phyloP scores from a whole-genome alignment of 306 rosid species.

The Erythrophleum fordii region DNA sequence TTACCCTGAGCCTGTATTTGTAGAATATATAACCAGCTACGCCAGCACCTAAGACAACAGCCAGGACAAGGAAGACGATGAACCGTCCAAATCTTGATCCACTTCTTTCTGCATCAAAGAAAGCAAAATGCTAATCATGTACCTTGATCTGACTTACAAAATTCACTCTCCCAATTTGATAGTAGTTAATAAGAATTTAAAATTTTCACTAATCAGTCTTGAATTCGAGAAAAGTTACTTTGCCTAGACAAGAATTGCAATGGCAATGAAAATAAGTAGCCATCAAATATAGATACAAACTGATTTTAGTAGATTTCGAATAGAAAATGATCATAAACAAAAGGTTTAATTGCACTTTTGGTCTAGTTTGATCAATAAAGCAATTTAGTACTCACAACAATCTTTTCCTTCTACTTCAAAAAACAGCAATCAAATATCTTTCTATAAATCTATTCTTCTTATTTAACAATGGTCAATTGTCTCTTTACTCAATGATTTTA shows the following conservation, averaged over 20 bases:
- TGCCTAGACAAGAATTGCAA: background rate
- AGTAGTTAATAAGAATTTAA: background rate
- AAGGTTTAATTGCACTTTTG: background rate
- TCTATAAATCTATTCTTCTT: background rate
- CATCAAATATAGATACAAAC: background rate
- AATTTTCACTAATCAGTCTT: background rate
- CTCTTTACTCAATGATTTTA: background rate
- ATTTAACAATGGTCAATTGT: background rate
- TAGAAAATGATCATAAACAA: background rate
- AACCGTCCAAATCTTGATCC: slow-evolving; percentile 68
- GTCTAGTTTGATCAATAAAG: background rate
- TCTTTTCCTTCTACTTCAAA: background rate
- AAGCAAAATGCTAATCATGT: slow-evolving; percentile 25
- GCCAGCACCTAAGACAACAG: slow-evolving; percentile 67
- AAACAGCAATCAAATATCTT: background rate
- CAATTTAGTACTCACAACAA: background rate
- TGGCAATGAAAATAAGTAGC: background rate
- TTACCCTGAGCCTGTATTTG: slow-evolving; percentile 93
- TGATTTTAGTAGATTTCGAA: background rate
- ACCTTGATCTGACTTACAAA: background rate
- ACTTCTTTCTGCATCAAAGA: slow-evolving; percentile 63
- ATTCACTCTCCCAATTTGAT: background rate
- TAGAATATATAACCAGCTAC: slow-evolving; percentile 88
- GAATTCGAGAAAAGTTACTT: background rate
- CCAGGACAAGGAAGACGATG: slow-evolving; percentile 57